phyloP scores from a whole-genome alignment of 2,329 filamentous ascomycete genomes.

The Talaromyces funiculosus region DNA sequence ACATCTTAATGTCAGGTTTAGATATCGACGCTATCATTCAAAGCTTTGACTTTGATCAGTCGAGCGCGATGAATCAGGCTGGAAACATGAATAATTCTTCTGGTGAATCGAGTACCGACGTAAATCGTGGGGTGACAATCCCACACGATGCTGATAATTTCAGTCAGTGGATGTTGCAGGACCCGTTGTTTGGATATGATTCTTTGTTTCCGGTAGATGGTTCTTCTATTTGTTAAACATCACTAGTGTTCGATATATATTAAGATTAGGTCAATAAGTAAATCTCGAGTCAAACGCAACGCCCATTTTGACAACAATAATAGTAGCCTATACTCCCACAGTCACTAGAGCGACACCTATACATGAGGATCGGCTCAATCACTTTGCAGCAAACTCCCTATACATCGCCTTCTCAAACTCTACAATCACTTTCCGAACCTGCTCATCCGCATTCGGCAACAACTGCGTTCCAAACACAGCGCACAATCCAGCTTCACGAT shows the following conservation, averaged over 20 bases:
- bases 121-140: not conserved
- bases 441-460: constrained; percentile 9
- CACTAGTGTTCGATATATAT: not conserved
- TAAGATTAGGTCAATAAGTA: not conserved
- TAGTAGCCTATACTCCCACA: not conserved
- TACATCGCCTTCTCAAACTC: constrained; percentile 7
- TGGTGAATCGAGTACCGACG: not conserved
- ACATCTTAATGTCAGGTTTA: constrained; percentile 17
- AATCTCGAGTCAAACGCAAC: not conserved
- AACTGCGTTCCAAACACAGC: constrained; percentile 10
- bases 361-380: not conserved
- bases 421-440: constrained; percentile 3
- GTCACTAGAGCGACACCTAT: not conserved
- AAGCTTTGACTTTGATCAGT: constrained; percentile 21
- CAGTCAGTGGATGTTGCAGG: constrained; percentile 3
- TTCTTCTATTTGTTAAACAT: not conserved
- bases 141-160: not conserved
- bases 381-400: not conserved
- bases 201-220: constrained; percentile 4
- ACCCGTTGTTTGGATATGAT: constrained; percentile 8
- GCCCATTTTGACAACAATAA: not conserved
- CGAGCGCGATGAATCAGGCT: not conserved
- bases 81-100: not conserved
- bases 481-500: constrained; percentile 10
- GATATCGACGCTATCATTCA: constrained; percentile 25